Base-by-base conservation (phyloP, 371 early-diverging fungal genomes). In the Rhizopus stolonifer region DNA sequence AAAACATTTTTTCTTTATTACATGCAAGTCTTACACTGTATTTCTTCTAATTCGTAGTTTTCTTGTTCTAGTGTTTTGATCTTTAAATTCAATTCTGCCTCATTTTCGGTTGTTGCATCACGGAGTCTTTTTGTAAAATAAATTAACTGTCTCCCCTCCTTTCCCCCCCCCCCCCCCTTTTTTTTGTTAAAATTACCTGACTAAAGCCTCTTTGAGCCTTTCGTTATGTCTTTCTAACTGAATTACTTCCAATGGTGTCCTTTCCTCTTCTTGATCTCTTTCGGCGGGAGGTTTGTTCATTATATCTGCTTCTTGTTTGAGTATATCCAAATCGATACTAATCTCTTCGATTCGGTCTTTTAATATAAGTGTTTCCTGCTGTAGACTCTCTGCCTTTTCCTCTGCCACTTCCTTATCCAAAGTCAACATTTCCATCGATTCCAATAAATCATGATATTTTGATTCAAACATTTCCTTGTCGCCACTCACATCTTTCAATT, bases 371-470 rank as follows among this genome's bases (percentile, higher is more conserved):
- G 85, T 75, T 59, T 95, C 93, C 24, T 85, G 86, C 56, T 85
- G 81, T 54, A 92, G 46, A 22, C 82, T 68, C 39, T 95, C 94
- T 10, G 89, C 88, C 17, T 80, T 74, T 60, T 94, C 95, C 51
- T 94, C 95, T 1, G 94, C 95, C 69, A 93, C 83, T 67, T 96
- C 95, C 64, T 91, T 91, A 67, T 96, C 95, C 18, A 96, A 58
- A 2, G 92, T 79, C 60, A 90, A 73, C 76, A 92, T 84, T 64
- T 95, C 97, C 69, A 94, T 66, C 2, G 81, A 74, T 31, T 93
- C 94, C 14, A 79, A 50, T n/a, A 81, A 63, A 25, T 94, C 94
- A 25, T 74, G 77, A 45, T 87, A 79, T 59, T 88, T 86, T 3
- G 61, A 48, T 52, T 93, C 92, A 23, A 75, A 58, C 2, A 61